phyloP scores from a whole-genome alignment of 2,329 filamentous ascomycete species.

The Epichloe gansuensis region DNA sequence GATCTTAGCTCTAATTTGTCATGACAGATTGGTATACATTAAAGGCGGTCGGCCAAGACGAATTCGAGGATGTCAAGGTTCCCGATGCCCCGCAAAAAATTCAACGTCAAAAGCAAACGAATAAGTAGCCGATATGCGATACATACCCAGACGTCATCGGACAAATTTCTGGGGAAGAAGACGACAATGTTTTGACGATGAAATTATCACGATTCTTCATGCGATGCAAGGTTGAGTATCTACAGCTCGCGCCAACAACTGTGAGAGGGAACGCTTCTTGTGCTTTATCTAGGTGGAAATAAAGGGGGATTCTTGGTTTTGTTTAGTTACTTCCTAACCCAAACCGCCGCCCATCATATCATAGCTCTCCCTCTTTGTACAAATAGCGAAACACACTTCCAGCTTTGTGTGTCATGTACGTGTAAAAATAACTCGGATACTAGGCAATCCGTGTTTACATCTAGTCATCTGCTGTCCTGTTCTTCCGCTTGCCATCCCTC shows the following conservation, averaged over 20 bases:
- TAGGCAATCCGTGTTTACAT: background rate
- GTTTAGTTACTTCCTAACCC: background rate
- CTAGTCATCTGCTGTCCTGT: background rate
- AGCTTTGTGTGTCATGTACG: background rate
- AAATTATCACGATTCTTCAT: background rate
- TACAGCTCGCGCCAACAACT: background rate
- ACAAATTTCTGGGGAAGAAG: background rate
- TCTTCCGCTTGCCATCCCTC: background rate
- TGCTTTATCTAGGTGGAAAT: background rate
- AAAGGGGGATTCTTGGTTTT: background rate
- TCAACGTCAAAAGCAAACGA: conserved; percentile 23
- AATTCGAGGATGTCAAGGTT: conserved; percentile 90
- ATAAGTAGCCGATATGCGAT: background rate
- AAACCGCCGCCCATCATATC: background rate
- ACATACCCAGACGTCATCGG: background rate
- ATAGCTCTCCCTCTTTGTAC: background rate
- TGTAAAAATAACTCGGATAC: background rate
- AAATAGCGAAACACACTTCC: background rate
- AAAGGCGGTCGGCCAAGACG: conserved; percentile 81
- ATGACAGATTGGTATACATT: conserved; percentile 51
- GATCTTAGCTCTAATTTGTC: background rate
- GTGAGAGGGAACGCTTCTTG: background rate
- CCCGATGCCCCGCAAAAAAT: conserved; percentile 55
- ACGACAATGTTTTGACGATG: background rate
- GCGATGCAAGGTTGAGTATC: background rate